Conservation (phyloP, 169 alveolate genomes). For the Plasmodium fragile region DNA sequence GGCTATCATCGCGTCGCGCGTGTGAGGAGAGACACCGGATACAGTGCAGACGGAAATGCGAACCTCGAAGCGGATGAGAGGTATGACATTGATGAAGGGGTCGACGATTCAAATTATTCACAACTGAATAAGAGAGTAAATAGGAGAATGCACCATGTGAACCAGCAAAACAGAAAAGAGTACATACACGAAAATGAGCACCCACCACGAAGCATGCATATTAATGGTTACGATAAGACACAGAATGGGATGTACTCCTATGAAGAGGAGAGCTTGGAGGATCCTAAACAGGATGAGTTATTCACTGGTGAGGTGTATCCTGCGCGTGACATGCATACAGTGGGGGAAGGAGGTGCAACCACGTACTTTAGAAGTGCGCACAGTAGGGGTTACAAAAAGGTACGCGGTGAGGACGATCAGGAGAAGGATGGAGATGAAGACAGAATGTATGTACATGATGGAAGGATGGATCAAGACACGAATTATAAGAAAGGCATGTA, state of each 20-base stretch:
- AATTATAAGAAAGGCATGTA: neutral
- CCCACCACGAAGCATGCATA: neutral
- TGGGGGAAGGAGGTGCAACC: neutral
- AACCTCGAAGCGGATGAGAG: neutral
- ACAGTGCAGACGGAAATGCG: neutral
- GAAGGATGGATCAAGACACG: neutral
- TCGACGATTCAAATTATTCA: neutral
- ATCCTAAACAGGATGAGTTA: neutral
- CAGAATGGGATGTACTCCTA: neutral
- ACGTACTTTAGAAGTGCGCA: neutral
- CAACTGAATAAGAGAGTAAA: neutral
- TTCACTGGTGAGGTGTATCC: neutral
- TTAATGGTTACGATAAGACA: neutral
- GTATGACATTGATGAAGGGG: neutral
- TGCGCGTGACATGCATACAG: neutral
- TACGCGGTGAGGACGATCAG: neutral
- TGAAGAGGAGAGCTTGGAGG: neutral
- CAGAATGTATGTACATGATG: neutral
- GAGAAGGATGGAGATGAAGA: neutral
- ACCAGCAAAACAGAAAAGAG: neutral
- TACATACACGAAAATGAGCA: neutral
- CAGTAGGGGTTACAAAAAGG: neutral
- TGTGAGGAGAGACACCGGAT: slow-evolving; percentile 9
- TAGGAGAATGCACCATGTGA: neutral
- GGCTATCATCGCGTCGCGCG: neutral